Conservation (phyloP, 805 yeast genomes). For the Zygosaccharomyces rouxii region DNA sequence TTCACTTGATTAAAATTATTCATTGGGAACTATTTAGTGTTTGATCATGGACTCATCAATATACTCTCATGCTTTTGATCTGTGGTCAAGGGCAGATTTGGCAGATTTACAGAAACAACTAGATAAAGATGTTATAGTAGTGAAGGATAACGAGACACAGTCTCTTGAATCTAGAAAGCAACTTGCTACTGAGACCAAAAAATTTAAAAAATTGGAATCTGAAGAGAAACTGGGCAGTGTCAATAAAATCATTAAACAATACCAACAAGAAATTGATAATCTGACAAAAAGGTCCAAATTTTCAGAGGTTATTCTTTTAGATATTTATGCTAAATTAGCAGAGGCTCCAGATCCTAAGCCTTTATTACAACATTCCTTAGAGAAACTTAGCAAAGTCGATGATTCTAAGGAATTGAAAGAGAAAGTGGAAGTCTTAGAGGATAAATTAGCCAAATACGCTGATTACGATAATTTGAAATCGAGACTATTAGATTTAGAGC, state of each 20-base stretch:
- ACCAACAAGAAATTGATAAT: constrained; percentile 84
- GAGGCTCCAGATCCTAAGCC: constrained; percentile 95
- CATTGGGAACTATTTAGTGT: background rate
- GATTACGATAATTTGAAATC: constrained; percentile 76
- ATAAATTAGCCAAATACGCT: constrained; percentile 57
- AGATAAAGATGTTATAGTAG: constrained; percentile 68
- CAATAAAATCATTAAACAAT: constrained; percentile 56
- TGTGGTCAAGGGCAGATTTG: constrained; percentile 73
- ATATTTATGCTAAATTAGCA: constrained; percentile 67
- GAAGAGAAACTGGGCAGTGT: constrained; percentile 51
- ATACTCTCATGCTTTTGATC: constrained; percentile 51
- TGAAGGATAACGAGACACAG: constrained; percentile 63
- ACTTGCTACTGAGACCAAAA: constrained; percentile 77
- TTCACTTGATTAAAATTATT: background rate
- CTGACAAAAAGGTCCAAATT: constrained; percentile 72
- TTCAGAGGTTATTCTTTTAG: constrained; percentile 69
- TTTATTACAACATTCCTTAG: constrained; percentile 63
- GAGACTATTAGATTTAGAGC: constrained; percentile 57
- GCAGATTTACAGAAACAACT: constrained; percentile 64
- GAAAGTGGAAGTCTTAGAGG: constrained; percentile 50
- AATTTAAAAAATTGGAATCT: constrained; percentile 65
- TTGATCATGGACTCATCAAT: constrained; percentile 28
- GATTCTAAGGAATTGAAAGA: constrained; percentile 49
- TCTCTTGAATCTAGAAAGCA: constrained; percentile 70
- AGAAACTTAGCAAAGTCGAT: constrained; percentile 51